Evolutionary conservation across 2,329 filamentous ascomycete genomes (phyloP), one percentile per base, ranked within the genome.

Genomic region (Pseudocercospora pini-densiflorae): DNA sequence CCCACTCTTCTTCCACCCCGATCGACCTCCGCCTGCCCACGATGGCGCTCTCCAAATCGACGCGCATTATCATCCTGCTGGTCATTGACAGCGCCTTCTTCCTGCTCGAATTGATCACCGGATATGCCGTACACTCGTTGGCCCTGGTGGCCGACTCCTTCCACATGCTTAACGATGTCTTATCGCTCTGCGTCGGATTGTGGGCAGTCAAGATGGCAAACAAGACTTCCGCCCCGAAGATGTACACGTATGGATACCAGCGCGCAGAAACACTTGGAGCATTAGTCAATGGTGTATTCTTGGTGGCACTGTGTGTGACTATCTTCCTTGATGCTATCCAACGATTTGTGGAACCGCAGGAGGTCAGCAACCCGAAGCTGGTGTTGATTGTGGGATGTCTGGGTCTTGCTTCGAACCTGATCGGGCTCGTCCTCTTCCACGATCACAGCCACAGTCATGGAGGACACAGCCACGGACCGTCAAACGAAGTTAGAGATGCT

Each of bases 161-260:
- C 80, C 95, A 99, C 82, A 99, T 99, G 95, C 85, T 99, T 68
- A 99, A 99, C 83, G 95, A 99, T 87, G 95, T 99, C 73, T 90
- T 99, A 68, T 98, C 95, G 1, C 84, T 99, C 14, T 87, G 90
- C 64, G 94, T 99, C 68, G 95, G 95, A 70, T 81, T 98, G 47
- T 99, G 95, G 94, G 95, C 95, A 61, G 95, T 99, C 62, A 92
- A 90, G 69, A 92, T 96, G 59, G 92, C 94, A 27, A 92, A 92
- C 78, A 92, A 90, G 0, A 85, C 79, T 66, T 96, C 93, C 8
- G 63, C 65, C 6, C 67, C 70, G 9, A 94, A 97, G 75, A 92
- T 91, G 79, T 99, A 95, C 78, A 97, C 95, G 16, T 99, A 97
- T 79, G 95, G 95, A 64, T 99, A 94, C 92, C 91, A 98, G 84